phyloP scores from a whole-genome alignment of 495 filamentous ascomycete genomes.

The Penicillium malachiteum region DNA sequence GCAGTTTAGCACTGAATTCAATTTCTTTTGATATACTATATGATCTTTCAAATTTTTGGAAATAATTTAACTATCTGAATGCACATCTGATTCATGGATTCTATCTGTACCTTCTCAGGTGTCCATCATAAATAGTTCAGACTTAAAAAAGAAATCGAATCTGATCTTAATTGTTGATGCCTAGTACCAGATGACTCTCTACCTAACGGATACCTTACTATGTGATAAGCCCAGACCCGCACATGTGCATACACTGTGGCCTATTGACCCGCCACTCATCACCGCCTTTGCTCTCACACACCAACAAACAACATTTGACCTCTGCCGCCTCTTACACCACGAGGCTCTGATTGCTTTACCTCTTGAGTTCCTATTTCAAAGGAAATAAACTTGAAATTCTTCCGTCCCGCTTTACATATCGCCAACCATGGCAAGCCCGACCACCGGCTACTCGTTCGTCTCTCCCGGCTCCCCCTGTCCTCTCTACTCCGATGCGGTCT shows the following conservation, averaged over 20 bases:
- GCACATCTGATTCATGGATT: no score
- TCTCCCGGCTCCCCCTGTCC: slow-evolving; percentile 25
- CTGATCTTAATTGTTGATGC: no score
- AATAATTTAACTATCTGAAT: no score
- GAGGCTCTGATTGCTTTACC: slow-evolving; percentile 9
- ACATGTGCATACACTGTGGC: slow-evolving; percentile 4
- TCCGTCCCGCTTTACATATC: slow-evolving; percentile 7
- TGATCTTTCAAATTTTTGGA: no score
- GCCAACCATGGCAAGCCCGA: slow-evolving; percentile 51
- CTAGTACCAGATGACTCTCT: no score
- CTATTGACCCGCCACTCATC: slow-evolving; percentile 25
- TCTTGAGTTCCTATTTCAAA: slow-evolving; percentile 5
- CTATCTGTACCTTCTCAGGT: no score
- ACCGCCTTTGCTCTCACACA: slow-evolving; percentile 26
- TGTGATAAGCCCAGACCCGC: neutral
- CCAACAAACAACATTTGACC: slow-evolving; percentile 28
- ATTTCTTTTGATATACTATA: neutral
- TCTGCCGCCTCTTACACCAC: slow-evolving; percentile 11
- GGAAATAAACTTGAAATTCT: slow-evolving; percentile 14
- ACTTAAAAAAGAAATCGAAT: no score
- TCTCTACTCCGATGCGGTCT: slow-evolving; percentile 26
- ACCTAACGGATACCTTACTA: neutral
- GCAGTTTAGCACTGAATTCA: neutral
- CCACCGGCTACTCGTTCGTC: slow-evolving; percentile 49
- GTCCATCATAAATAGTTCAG: no score